Base-by-base conservation (phyloP, 1,284 basidiomycete species). In the Ceratobasidium sp. region DNA sequence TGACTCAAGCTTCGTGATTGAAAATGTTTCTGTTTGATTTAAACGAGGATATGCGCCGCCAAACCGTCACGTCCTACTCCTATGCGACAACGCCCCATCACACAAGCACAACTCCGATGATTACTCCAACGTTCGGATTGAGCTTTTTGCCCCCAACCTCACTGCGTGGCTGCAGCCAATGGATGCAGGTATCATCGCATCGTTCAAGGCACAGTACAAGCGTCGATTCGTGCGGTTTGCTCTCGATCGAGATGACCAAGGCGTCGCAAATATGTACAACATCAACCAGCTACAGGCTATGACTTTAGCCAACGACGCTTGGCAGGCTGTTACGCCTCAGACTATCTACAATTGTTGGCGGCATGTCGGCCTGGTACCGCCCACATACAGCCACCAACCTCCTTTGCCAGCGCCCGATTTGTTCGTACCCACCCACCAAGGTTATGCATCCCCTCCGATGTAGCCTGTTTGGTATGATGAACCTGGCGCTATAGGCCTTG, bases 281-380 rank as follows among this genome's bases (percentile, higher is more conserved):
- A 57, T 78, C 9, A 51, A 73, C 34, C 75, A 76, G 54, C 52
- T 76, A 3, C 44, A 78, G 22, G 67, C 61, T 1, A 78, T 78
- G 77, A 46, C 19, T 2, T 1, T 78, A 6, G 69, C 62, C 1
- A 2, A 44, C 15, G 51, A 40, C 17, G 77, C 77, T 11, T 78
- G 77, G 77, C 9, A 22, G 17, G 13, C 22, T 4, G 77, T 78
- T 32, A 52, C 71, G 1, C 9, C 34, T 34, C 15, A 29, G 46
- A 78, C 76, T 2, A 75, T 78, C 25, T 9, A 37, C 1, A 75
- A 78, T 29, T 77, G 77, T 54, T 78, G 77, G 77, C 17, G 32
- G 0, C 77, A 77, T 29, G 61, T 57, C n/a, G 52, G 74, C 17
- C 83, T 83, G 43, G 40, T 32, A 19, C 43, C 43, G 6, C 5